These are phyloP conservation scores for Vanilla planifolia DNA, from an alignment of 106 monocot species.

Conservation along the genomic window DNA sequence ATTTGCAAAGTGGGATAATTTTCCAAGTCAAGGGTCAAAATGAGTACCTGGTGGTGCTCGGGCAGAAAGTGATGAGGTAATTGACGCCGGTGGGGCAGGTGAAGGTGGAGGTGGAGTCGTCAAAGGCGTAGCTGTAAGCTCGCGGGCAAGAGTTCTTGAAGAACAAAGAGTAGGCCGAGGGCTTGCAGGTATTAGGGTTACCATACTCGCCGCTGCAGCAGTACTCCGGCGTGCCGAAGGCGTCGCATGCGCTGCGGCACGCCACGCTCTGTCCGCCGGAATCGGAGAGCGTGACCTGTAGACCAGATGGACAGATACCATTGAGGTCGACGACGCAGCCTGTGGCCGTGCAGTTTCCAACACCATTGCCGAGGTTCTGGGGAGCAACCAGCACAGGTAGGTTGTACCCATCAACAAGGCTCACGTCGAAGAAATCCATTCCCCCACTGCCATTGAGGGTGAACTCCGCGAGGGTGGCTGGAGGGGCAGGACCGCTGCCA, in stretches of 20 bases:
- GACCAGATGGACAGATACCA: constrained; percentile 64
- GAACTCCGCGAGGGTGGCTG: constrained; percentile 71
- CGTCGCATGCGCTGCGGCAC: constrained; percentile 5
- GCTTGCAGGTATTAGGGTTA: constrained; percentile 1
- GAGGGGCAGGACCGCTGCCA: constrained; percentile 48
- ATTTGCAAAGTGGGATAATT: no score
- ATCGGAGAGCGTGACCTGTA: constrained; percentile 36
- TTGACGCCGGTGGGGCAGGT: constrained; percentile 26
- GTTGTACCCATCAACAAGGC: constrained; percentile 73
- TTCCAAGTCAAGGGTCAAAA: neutral
- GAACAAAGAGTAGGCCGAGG: neutral
- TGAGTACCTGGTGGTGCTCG: constrained; percentile 45
- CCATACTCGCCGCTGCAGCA: constrained; percentile 5
- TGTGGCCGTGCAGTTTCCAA: constrained; percentile 46
- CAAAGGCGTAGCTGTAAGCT: constrained; percentile 7
- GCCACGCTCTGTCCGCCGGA: constrained; percentile 11
- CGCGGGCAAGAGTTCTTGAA: constrained; percentile 67
- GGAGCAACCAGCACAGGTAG: constrained; percentile 54
- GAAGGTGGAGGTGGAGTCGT: constrained; percentile 1
- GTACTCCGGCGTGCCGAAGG: constrained; percentile 4
- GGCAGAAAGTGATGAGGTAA: constrained; percentile 88
- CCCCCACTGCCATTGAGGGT: constrained; percentile 52
- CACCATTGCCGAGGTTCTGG: constrained; percentile 11
- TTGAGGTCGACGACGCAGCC: constrained; percentile 76
- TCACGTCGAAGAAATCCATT: constrained; percentile 70